Percentiles rank a stretch among this genome's conserved stretches.
Evolutionary conservation across 768 basidiomycete genomes (phyloP).

Genomic region (Chiua virens): DNA sequence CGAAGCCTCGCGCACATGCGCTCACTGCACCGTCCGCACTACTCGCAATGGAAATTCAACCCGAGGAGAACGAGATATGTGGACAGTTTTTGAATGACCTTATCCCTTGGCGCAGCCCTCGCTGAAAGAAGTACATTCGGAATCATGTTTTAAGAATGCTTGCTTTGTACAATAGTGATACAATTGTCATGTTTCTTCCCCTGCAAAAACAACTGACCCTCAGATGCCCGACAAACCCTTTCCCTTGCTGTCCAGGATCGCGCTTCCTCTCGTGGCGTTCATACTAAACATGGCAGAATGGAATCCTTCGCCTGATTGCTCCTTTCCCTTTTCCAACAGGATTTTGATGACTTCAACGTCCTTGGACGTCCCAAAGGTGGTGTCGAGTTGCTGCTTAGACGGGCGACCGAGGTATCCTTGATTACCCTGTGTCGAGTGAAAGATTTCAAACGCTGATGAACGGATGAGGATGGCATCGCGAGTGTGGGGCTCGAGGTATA

Average conservation of each 20-base stretch:
- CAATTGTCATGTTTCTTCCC: constrained; percentile 3
- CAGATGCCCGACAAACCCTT: constrained; percentile 39
- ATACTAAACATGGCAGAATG: constrained; percentile 12
- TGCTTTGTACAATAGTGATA: constrained; percentile 15
- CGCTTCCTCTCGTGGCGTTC: constrained; percentile 35
- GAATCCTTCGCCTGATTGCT: constrained; percentile 53
- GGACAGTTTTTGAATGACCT: too few species aligned
- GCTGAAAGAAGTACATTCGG: too few species aligned
- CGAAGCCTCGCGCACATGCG: too few species aligned
- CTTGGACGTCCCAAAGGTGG: constrained; percentile 61
- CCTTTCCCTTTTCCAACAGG: constrained; percentile 64
- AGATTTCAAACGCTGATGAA: constrained; percentile 64
- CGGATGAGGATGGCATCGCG: not conserved
- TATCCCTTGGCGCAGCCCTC: too few species aligned
- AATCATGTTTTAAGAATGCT: not conserved
- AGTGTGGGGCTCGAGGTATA: constrained; percentile 6
- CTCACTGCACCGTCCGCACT: too few species aligned
- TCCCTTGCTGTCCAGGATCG: constrained; percentile 39
- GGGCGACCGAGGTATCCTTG: constrained; percentile 75
- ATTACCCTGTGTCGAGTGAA: constrained; percentile 67
- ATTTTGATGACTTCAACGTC: constrained; percentile 60
- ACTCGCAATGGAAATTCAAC: too few species aligned
- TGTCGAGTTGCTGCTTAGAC: constrained; percentile 85
- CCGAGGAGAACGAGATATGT: too few species aligned
- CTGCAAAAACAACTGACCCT: constrained; percentile 3